A percentile compares a stretch with the other conserved stretches of the same genome.
Evolutionary conservation across 768 basidiomycete species (phyloP).

Genomic region (Clitopilus passeckerianus): DNA sequence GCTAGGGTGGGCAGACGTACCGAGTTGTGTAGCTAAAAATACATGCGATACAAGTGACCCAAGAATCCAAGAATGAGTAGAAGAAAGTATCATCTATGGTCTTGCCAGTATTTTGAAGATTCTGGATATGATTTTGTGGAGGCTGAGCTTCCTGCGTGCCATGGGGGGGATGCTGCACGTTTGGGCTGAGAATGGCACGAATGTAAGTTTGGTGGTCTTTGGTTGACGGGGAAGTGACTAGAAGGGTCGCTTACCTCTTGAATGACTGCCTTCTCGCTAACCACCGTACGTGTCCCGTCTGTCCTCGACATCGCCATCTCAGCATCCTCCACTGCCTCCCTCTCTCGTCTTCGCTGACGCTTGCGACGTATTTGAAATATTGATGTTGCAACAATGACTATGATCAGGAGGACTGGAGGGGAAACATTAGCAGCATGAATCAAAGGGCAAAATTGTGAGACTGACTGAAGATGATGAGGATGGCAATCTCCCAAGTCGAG

Average conservation of each 20-base stretch:
- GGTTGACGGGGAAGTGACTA: neutral
- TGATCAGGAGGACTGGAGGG: slow-evolving; percentile 18
- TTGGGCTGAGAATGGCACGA: neutral
- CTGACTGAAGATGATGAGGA: slow-evolving; percentile 29
- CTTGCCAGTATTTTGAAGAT: neutral
- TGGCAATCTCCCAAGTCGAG: slow-evolving; percentile 31
- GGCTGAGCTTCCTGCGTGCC: neutral
- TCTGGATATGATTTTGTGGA: neutral
- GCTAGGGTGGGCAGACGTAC: neutral
- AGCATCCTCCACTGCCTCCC: slow-evolving; percentile 4
- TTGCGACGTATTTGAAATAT: slow-evolving; percentile 22
- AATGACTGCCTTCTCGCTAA: slow-evolving; percentile 1
- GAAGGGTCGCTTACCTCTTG: neutral
- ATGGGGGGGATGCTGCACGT: neutral
- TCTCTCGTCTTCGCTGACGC: slow-evolving; percentile 8
- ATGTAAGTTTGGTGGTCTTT: neutral
- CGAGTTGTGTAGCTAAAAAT: neutral
- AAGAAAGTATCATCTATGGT: neutral
- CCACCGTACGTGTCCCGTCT: slow-evolving; percentile 6
- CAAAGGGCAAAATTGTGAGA: neutral
- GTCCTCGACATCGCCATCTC: slow-evolving; percentile 1
- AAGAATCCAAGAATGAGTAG: neutral
- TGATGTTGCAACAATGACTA: slow-evolving; percentile 18
- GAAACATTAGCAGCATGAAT: slow-evolving; percentile 17
- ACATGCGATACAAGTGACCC: neutral